Evolutionary conservation across 768 basidiomycete species (phyloP), one percentile per base, ranked within the genome.

Genomic region (Heimioporus sp.): DNA sequence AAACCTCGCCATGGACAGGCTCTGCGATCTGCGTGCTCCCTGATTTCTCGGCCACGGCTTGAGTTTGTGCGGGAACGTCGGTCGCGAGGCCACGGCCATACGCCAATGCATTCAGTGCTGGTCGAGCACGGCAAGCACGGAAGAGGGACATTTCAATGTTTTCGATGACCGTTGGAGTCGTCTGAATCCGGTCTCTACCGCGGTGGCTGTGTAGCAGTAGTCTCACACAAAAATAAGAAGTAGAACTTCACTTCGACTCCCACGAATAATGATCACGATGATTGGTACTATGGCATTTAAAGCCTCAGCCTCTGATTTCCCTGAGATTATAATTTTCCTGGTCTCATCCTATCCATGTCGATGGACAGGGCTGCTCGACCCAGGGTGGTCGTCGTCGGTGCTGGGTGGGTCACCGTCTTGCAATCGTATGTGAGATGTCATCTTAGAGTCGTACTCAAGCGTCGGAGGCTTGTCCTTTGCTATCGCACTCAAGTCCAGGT

Each of bases 61-160:
- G 46, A 42, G 69, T 54, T 56, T 69, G 54, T 56, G 54, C 24
- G 49, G 44, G 48, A 44, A 49, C 37, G 24, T 63, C 54, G 0
- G 62, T 63, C 9, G 61, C 39, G 32, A 69, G 53, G 19, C 49
- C 56, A 46, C 66, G 68, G 24, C 38, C 24, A 13, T 47, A 53
- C 20, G 48, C 44, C 17, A 58, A 51, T 9, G 42, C 40, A 28
- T 52, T 59, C 13, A 65, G 45, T 20, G 63, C 24, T 16, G 55
- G 56, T 52, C 60, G 65, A 36, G 68, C 71, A 56, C 66, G 72
- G 56, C 66, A 75, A 50, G 68, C 65, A 49, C 81, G 80, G 57
- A 83, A 70, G 55, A 86, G 71, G 54, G 81, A 83, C 85, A 86
- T 86, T 19, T 24, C 24, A 85, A 85, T 12, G 52, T 46, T 44